Evolutionary conservation across 2,329 filamentous ascomycete genomes (phyloP), one percentile per base, ranked within the genome.

Genomic region (Aspergillus clavatus): DNA sequence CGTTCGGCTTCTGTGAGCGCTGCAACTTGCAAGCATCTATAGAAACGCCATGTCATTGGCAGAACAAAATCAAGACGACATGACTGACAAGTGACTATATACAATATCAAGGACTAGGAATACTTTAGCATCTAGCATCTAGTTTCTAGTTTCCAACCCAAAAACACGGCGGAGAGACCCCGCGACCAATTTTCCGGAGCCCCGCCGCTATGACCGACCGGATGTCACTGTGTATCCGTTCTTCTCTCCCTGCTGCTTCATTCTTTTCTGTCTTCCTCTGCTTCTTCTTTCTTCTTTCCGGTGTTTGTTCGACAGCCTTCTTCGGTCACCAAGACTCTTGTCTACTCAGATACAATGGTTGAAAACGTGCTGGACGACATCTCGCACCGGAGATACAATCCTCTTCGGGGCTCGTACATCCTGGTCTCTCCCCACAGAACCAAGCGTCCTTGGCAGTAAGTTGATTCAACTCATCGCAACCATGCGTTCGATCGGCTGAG

Each of bases 381-480:
- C 61, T 95, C 93, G 33, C 93, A 98, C 67, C 80, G 93, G 60
- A 85, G 93, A 66, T 97, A 86, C 69, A 98, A 98, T 66, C 87
- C 89, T 42, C 77, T 98, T 51, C 85, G 87, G 54, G 89, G 88
- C 50, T 89, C 86, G 51, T 95, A 90, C 86, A 79, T 98, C 49
- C 80, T 98, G 28, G 93, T 98, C 11, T 97, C 93, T 12, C 93
- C 93, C 50, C 93, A 98, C 70, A 79, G 93, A 44, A 97, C 90
- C 42, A 97, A 97, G 79, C 81, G 93, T 54, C 93, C 93, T 61
- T 98, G 93, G 93, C 93, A 96, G 88, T 95, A 75, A 80, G 87
- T 75, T 8, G 19, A 41, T n/a, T n/a, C n/a, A n/a, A n/a, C n/a
- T n/a, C n/a, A n/a, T n/a, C n/a, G n/a, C n/a, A n/a, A n/a, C n/a